phyloP scores from a whole-genome alignment of 345 rosid genomes.

The Camelina hispida region DNA sequence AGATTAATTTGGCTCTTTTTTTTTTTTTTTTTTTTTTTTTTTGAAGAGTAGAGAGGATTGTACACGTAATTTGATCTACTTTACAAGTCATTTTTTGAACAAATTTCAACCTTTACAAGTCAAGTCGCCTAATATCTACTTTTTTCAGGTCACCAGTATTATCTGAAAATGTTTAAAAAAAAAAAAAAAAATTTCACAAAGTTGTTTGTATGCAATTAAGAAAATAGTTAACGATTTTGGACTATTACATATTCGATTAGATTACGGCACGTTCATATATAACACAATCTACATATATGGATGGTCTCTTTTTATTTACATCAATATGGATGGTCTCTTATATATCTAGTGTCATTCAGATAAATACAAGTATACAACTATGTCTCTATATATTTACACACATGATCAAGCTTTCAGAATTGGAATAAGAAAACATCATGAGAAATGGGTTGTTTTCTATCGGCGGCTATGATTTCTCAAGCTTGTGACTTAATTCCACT shows the following conservation, averaged over 20 bases:
- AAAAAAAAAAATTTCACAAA: too few species aligned
- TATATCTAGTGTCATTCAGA: not conserved
- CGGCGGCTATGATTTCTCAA: conserved; percentile 21
- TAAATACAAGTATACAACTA: not conserved
- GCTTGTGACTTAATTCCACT: conserved; percentile 33
- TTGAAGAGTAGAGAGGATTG: not conserved
- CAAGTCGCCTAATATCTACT: not conserved
- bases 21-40: not conserved
- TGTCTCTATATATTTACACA: not conserved
- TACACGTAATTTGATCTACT: conserved; percentile 16
- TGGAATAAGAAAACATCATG: not conserved
- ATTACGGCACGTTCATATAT: too few species aligned
- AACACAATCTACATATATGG: not conserved
- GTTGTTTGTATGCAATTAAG: not conserved
- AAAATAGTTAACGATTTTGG: not conserved
- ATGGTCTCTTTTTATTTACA: too few species aligned
- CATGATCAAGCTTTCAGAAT: conserved; percentile 17
- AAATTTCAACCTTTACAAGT: not conserved
- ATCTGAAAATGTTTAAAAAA: conserved; percentile 1
- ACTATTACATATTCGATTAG: not conserved
- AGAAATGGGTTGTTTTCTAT: conserved; percentile 4
- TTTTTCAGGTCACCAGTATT: not conserved
- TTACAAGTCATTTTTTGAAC: not conserved
- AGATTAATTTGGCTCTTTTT: conserved; percentile 1
- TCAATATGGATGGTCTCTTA: not conserved